These are phyloP conservation scores for Tulasnella sp. DNA, from an alignment of 768 basidiomycete species.

Conservation along the genomic window DNA sequence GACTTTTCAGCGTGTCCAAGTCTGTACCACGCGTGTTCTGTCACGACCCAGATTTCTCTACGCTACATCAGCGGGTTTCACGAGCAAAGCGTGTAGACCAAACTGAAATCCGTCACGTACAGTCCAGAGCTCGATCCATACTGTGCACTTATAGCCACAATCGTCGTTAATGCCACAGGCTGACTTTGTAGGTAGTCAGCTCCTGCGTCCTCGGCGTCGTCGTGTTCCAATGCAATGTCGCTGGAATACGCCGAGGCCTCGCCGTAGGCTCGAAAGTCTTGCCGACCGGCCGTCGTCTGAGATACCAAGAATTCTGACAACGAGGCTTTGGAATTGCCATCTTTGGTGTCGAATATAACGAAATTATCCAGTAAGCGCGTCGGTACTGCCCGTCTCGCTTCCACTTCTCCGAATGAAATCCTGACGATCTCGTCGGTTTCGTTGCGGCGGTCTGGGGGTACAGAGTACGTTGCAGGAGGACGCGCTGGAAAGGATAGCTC, in stretches of 20 bases:
- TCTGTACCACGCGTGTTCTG: constrained; percentile 9
- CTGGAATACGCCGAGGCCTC: not conserved
- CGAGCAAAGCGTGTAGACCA: not conserved
- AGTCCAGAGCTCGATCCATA: not conserved
- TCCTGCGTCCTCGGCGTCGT: not conserved
- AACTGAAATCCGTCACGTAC: not conserved
- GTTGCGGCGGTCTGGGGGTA: not conserved
- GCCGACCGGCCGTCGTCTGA: not conserved
- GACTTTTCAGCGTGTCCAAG: not conserved
- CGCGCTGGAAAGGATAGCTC: not conserved
- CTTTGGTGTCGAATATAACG: constrained; percentile 8
- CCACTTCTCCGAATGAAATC: constrained; percentile 1
- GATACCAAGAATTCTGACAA: not conserved
- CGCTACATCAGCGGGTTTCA: not conserved
- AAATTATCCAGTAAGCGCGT: constrained; percentile 10
- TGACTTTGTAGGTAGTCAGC: not conserved
- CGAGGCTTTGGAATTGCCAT: not conserved
- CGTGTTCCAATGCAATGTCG: not conserved
- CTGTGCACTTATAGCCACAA: not conserved
- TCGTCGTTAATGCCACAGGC: not conserved
- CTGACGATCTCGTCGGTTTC: not conserved
- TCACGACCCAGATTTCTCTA: constrained; percentile 4
- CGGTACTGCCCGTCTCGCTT: not conserved
- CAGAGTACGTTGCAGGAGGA: not conserved
- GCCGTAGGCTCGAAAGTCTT: constrained; percentile 3